phyloP scores from a whole-genome alignment of 257 asterid species.

The Solanum okadae region DNA sequence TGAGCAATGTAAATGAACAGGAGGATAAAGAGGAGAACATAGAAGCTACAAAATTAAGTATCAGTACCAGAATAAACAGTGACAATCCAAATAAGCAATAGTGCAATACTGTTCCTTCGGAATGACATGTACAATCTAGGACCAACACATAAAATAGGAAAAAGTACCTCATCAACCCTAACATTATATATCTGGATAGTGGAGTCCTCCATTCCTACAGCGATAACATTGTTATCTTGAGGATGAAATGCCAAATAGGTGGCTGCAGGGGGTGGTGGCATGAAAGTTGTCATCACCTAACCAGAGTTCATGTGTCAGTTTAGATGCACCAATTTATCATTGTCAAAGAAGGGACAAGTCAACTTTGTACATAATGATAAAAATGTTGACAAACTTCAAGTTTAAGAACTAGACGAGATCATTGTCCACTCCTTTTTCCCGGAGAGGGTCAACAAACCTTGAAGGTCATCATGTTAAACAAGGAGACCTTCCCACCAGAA shows the following conservation, averaged over 20 bases:
- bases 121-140: background rate
- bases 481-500: constrained; percentile 93
- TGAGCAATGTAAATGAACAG: background rate
- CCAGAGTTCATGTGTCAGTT: constrained; percentile 8
- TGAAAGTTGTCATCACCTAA: constrained; percentile 98
- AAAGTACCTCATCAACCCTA: constrained; percentile 80
- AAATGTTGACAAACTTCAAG: background rate
- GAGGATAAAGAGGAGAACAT: background rate
- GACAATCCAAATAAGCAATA: background rate
- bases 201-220: constrained; percentile 93
- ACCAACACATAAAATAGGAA: background rate
- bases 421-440: background rate
- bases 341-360: background rate
- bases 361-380: background rate
- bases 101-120: background rate
- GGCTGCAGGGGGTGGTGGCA: constrained; percentile 99
- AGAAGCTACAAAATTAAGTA: background rate
- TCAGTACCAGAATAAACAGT: background rate
- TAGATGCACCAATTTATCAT: background rate
- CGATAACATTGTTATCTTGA: constrained; percentile 83
- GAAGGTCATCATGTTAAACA: constrained; percentile 97
- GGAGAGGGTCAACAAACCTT: constrained; percentile 39
- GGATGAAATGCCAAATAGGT: constrained; percentile 93
- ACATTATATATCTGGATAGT: constrained; percentile 83
- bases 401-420: background rate